A percentile compares a stretch with the other conserved stretches of the same genome.
Evolutionary conservation across 306 rosid genomes (phyloP).

Genomic region (Cucumis hystrix): DNA sequence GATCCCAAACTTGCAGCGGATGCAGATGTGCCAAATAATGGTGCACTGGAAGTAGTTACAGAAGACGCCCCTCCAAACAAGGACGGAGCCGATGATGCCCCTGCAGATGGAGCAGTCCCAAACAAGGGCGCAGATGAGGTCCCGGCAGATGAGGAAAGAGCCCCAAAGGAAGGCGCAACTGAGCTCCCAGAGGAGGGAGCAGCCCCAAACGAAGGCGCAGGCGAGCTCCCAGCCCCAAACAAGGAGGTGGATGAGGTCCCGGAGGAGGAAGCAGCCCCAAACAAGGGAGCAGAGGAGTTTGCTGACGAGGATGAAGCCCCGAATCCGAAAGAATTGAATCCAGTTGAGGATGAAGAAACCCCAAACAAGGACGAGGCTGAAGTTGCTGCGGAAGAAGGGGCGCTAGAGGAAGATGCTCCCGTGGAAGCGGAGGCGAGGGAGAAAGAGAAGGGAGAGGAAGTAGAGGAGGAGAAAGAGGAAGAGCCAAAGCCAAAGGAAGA

Average conservation of each 20-base stretch:
- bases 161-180: not conserved
- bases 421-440: not conserved
- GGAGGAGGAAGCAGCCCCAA: not conserved
- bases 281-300: not conserved
- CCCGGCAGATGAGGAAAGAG: not conserved
- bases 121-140: slow-evolving; percentile 1
- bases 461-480: slow-evolving; percentile 1
- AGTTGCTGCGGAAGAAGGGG: not conserved
- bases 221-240: not conserved
- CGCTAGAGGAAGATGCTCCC: not conserved
- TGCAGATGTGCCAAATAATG: slow-evolving; percentile 1
- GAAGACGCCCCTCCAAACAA: not conserved
- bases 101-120: slow-evolving; percentile 4
- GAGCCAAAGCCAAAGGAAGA: slow-evolving; percentile 17
- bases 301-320: not conserved
- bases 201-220: not conserved
- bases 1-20: not conserved
- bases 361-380: slow-evolving; percentile 2
- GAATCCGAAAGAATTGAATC: not conserved
- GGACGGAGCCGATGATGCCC: not conserved
- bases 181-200: not conserved
- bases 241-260: not conserved
- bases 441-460: slow-evolving; percentile 17
- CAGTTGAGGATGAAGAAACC: not conserved
- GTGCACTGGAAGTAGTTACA: not conserved